Conservation (phyloP, 1,284 basidiomycete species). For the Cryptococcus jaspeensis region DNA sequence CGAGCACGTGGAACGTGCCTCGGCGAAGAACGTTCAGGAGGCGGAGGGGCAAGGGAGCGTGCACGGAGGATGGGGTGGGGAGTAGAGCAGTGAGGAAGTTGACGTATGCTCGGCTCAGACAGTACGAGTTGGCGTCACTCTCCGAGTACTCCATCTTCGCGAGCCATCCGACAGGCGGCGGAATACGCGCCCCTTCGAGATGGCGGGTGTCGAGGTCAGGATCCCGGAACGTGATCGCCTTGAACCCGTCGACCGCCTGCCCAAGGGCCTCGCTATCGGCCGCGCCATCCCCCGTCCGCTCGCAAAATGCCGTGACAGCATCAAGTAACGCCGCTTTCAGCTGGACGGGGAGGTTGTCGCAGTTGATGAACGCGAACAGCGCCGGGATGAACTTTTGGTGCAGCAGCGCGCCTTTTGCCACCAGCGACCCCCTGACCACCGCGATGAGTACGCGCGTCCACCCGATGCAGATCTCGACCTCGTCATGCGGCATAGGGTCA, state of each 20-base stretch:
- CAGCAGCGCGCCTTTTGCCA: conserved; percentile 53
- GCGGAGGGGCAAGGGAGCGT: background rate
- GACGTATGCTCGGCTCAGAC: conserved; percentile 83
- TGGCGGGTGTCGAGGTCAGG: conserved; percentile 33
- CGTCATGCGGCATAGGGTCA: conserved; percentile 37
- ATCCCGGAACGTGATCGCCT: conserved; percentile 67
- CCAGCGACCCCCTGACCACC: conserved; percentile 69
- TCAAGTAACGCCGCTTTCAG: conserved; percentile 85
- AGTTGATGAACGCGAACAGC: conserved; percentile 72
- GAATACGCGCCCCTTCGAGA: conserved; percentile 25
- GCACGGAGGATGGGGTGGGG: conserved; percentile 52
- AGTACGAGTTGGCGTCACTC: conserved; percentile 71
- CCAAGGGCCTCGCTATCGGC: conserved; percentile 75
- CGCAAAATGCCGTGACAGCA: conserved; percentile 79
- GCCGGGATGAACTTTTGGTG: conserved; percentile 75
- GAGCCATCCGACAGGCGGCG: conserved; percentile 42
- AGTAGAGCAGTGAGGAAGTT: conserved; percentile 73
- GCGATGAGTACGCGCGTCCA: conserved; percentile 64
- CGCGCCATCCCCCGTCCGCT: conserved; percentile 64
- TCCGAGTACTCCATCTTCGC: conserved; percentile 70
- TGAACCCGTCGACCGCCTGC: conserved; percentile 60
- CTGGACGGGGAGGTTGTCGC: conserved; percentile 77
- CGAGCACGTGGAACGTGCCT: conserved; percentile 73
- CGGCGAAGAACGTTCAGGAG: conserved; percentile 58
- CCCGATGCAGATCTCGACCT: conserved; percentile 33